Evolutionary conservation across 1,284 basidiomycete species (phyloP).

Genomic region (Cutaneotrichosporon sp.): DNA sequence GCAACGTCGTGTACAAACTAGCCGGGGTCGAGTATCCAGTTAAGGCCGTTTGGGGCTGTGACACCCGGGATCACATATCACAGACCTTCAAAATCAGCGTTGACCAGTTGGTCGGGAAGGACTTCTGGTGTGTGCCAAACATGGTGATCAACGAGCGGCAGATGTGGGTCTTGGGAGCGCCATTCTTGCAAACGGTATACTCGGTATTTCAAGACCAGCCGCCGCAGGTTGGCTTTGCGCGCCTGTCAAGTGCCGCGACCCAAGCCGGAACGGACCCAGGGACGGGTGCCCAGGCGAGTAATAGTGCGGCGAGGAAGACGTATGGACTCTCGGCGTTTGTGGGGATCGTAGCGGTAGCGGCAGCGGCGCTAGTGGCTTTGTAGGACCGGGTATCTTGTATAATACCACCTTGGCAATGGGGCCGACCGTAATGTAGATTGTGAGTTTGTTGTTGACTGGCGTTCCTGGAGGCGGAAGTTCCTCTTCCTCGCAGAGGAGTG

Average conservation of each 20-base stretch:
- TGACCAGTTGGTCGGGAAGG: not conserved
- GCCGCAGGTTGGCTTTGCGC: not conserved
- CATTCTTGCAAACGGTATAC: slow-evolving; percentile 3
- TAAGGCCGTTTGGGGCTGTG: not conserved
- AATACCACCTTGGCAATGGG: too few relatives aligned
- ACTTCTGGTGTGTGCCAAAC: not conserved
- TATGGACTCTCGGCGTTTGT: too few relatives aligned
- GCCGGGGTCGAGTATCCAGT: not conserved
- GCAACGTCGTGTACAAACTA: not conserved
- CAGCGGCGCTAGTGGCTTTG: too few relatives aligned
- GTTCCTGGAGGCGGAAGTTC: too few relatives aligned
- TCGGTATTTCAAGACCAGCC: not conserved
- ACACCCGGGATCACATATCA: not conserved
- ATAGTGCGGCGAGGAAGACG: too few relatives aligned
- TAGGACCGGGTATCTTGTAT: too few relatives aligned
- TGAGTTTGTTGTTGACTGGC: too few relatives aligned
- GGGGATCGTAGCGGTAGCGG: too few relatives aligned
- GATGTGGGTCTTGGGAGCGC: not conserved
- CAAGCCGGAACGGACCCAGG: not conserved
- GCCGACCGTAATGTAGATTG: too few relatives aligned
- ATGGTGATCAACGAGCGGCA: not conserved
- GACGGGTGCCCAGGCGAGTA: too few relatives aligned
- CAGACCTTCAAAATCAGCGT: not conserved
- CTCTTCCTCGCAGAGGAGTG: too few relatives aligned
- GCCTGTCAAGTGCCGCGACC: not conserved